A percentile compares a stretch with the other conserved stretches of the same genome.
These are phyloP conservation scores for Oryza nivara DNA, from an alignment of 176 grass and related monocot genomes.

Conservation along the genomic window DNA sequence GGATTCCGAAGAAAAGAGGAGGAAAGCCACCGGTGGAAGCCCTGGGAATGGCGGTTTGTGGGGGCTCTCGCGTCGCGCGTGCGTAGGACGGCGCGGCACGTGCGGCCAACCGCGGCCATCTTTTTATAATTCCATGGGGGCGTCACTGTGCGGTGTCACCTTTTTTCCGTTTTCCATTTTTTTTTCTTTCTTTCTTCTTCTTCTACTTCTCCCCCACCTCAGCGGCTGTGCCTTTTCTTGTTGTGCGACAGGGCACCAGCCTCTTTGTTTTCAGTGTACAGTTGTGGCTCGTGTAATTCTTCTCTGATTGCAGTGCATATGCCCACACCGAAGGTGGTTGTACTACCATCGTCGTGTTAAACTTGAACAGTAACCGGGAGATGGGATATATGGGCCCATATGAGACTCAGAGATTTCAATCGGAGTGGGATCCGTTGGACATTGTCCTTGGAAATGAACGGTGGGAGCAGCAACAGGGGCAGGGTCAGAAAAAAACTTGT, in stretches of 20 bases:
- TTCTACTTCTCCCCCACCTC: not conserved
- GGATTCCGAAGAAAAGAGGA: conserved; percentile 16
- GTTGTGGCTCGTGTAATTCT: not conserved
- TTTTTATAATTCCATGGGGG: not conserved
- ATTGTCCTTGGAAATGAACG: too few relatives aligned
- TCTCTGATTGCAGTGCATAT: not conserved
- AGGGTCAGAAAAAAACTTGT: too few relatives aligned
- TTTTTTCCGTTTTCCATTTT: not conserved
- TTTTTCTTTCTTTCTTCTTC: not conserved
- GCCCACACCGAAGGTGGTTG: not conserved
- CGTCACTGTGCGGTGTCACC: conserved; percentile 25
- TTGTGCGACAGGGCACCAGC: conserved; percentile 19
- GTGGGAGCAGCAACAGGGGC: too few relatives aligned
- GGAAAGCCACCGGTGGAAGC: conserved; percentile 32
- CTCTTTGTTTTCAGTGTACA: conserved; percentile 21
- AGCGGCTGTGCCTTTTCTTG: not conserved
- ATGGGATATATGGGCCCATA: too few relatives aligned
- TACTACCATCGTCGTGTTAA: not conserved
- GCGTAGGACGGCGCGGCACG: conserved; percentile 49
- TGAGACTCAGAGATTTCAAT: too few relatives aligned
- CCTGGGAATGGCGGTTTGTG: conserved; percentile 43
- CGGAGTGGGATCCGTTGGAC: too few relatives aligned
- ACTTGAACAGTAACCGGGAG: not conserved
- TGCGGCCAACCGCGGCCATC: conserved; percentile 35
- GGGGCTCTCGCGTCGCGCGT: conserved; percentile 39